Evolutionary conservation across 148 eudicot species (phyloP).

Genomic region (Tetragonia tetragonoides): DNA sequence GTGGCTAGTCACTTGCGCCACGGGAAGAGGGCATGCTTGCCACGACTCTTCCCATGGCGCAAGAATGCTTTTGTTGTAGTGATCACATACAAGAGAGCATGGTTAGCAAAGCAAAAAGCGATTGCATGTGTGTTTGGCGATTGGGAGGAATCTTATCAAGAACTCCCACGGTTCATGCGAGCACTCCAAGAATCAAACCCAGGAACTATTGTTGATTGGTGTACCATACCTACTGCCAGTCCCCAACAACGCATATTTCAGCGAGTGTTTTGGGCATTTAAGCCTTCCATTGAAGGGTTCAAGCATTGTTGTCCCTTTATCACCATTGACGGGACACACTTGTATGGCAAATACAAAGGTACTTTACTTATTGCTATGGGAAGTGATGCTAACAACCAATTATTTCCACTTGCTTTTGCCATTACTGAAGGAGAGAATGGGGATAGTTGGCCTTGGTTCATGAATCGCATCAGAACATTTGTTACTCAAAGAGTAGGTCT

Average conservation of each 20-base stretch:
- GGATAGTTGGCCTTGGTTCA: neutral
- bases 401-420: slow-evolving; percentile 9
- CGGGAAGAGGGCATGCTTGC: too few species aligned
- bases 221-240: neutral
- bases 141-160: slow-evolving; percentile 9
- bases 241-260: neutral
- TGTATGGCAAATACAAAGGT: slow-evolving; percentile 8
- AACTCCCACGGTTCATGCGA: neutral
- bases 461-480: neutral
- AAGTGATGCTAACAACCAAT: neutral
- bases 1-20: too few species aligned
- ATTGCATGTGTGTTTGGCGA: neutral
- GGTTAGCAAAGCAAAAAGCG: slow-evolving; percentile 11
- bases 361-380: neutral
- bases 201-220: neutral
- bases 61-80: neutral
- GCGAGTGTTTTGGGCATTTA: slow-evolving; percentile 11
- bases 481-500: neutral
- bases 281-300: slow-evolving; percentile 9
- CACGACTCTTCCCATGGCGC: neutral
- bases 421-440: neutral
- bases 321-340: slow-evolving; percentile 8
- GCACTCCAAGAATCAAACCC: slow-evolving; percentile 3
- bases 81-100: slow-evolving; percentile 12
- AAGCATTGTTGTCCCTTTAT: neutral